Conservation (phyloP, 495 filamentous ascomycete genomes). For the Cryomyces minteri region DNA sequence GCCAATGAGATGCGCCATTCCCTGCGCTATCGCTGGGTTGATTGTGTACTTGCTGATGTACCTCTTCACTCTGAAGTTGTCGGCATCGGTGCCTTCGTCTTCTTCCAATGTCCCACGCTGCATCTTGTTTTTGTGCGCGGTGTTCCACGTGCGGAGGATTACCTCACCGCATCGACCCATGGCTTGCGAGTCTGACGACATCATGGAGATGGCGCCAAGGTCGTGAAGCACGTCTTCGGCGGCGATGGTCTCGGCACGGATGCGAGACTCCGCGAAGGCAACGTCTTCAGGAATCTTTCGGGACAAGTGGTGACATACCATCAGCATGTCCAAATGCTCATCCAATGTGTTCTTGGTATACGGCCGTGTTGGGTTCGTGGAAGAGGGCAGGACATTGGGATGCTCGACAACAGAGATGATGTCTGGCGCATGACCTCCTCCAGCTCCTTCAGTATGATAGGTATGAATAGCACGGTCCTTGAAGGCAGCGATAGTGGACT, state of each 20-base stretch:
- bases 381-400: slow-evolving; percentile 77
- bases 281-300: slow-evolving; percentile 92
- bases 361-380: slow-evolving; percentile 85
- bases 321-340: slow-evolving; percentile 96
- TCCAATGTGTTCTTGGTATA: slow-evolving; percentile 89
- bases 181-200: slow-evolving; percentile 90
- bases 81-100: slow-evolving; percentile 63
- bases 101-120: slow-evolving; percentile 63
- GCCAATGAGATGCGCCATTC: slow-evolving; percentile 80
- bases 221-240: slow-evolving; percentile 97
- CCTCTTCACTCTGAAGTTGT: slow-evolving; percentile 85
- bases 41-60: slow-evolving; percentile 97
- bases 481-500: slow-evolving; percentile 76
- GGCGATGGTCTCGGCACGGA: slow-evolving; percentile 89
- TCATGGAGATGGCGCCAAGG: slow-evolving; percentile 93
- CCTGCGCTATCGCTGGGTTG: slow-evolving; percentile 88
- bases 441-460: slow-evolving; percentile 95
- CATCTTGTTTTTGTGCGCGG: slow-evolving; percentile 90
- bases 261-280: slow-evolving; percentile 87
- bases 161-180: slow-evolving; percentile 98
- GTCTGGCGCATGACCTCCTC: slow-evolving; percentile 90
- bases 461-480: slow-evolving; percentile 88
- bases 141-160: slow-evolving; percentile 90
- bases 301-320: slow-evolving; percentile 92
- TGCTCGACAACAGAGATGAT: slow-evolving; percentile 92